phyloP scores from a whole-genome alignment of 2,329 filamentous ascomycete genomes.

The Passalora sequoiae region DNA sequence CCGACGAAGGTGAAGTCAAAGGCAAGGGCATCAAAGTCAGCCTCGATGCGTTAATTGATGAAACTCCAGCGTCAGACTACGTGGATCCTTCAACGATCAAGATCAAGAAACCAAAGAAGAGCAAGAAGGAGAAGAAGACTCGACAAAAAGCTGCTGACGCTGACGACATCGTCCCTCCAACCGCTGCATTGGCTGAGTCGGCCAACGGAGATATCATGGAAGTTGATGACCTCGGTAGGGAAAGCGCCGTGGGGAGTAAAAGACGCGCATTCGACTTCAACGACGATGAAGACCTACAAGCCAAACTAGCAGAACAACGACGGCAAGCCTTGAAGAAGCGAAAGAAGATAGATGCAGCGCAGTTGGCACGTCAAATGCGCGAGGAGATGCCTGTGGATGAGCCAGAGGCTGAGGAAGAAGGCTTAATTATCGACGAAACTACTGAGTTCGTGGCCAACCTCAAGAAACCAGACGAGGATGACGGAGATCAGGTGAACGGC shows the following conservation, averaged over 20 bases:
- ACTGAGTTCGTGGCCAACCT: constrained; percentile 89
- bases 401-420: constrained; percentile 51
- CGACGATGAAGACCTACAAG: constrained; percentile 80
- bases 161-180: constrained; percentile 47
- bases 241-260: constrained; percentile 34
- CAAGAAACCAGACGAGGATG: constrained; percentile 56
- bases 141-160: constrained; percentile 61
- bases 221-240: constrained; percentile 52
- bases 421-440: constrained; percentile 90
- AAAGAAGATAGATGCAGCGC: constrained; percentile 79
- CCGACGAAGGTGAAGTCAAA: constrained; percentile 50
- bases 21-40: constrained; percentile 66
- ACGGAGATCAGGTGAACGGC: constrained; percentile 34
- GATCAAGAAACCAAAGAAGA: constrained; percentile 87
- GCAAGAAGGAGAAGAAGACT: constrained; percentile 65
- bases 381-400: constrained; percentile 63
- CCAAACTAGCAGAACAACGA: constrained; percentile 76
- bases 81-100: constrained; percentile 81
- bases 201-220: constrained; percentile 60
- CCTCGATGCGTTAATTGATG: constrained; percentile 64
- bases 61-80: constrained; percentile 76
- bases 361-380: constrained; percentile 73
- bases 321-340: constrained; percentile 83
- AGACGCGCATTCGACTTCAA: constrained; percentile 61
- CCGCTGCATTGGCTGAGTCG: constrained; percentile 24